Conservation (phyloP, 768 basidiomycete species). For the Serpula lacrymans region DNA sequence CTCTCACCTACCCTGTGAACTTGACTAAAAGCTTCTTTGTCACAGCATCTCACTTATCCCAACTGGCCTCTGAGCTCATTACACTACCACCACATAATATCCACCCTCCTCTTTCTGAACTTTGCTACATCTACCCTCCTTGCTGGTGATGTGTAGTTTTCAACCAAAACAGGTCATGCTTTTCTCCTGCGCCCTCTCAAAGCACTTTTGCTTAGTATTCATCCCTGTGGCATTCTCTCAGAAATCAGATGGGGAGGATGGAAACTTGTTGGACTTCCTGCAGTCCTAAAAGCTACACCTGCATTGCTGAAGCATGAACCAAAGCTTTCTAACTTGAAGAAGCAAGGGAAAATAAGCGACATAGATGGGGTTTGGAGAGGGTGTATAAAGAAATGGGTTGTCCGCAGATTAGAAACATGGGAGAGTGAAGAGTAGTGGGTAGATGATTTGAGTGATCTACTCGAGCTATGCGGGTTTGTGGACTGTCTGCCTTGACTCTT, state of each 20-base stretch:
- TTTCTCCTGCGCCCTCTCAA: conserved; percentile 33
- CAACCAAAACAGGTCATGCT: conserved; percentile 40
- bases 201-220: conserved; percentile 41
- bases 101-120: conserved; percentile 29
- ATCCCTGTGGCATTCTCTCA: conserved; percentile 57
- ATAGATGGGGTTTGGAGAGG: conserved; percentile 54
- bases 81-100: conserved; percentile 27
- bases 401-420: conserved; percentile 41
- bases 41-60: conserved; percentile 34
- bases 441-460: conserved; percentile 49
- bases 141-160: conserved; percentile 41
- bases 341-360: conserved; percentile 45
- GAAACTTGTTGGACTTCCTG: conserved; percentile 64
- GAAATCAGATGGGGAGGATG: conserved; percentile 75
- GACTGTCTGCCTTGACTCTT: conserved; percentile 42
- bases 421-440: conserved; percentile 39
- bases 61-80: conserved; percentile 29
- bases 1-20: conserved; percentile 31
- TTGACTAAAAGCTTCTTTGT: conserved; percentile 1
- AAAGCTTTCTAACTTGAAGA: conserved; percentile 42
- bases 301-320: conserved; percentile 46
- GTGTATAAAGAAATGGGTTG: conserved; percentile 48
- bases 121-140: conserved; percentile 33
- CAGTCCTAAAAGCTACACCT: conserved; percentile 49
- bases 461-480: conserved; percentile 51